A percentile compares a stretch with the other conserved stretches of the same genome.
phyloP scores from a whole-genome alignment of 441 rosid species.

The Gossypium lobatum region DNA sequence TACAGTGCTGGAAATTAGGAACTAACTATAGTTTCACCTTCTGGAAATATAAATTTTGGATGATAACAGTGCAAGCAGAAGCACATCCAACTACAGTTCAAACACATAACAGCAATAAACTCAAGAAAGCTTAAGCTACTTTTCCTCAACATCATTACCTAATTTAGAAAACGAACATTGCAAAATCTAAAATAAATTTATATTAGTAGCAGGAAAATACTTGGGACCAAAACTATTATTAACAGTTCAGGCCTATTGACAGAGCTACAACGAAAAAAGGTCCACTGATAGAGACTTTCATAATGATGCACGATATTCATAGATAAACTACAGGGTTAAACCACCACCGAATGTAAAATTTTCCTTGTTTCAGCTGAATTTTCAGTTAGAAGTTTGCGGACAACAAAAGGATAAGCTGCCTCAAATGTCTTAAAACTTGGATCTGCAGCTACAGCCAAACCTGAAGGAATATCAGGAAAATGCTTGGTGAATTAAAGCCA shows the following conservation, averaged over 20 bases:
- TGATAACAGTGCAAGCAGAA: neutral
- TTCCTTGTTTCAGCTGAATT: constrained; percentile 58
- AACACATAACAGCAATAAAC: neutral
- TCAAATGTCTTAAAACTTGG: constrained; percentile 76
- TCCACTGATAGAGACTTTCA: neutral
- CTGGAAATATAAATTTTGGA: neutral
- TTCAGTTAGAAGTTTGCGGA: constrained; percentile 71
- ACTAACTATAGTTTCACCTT: neutral
- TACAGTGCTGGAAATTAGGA: neutral
- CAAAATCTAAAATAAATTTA: neutral
- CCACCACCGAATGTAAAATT: constrained; percentile 69
- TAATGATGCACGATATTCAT: neutral
- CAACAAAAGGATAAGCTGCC: constrained; percentile 86
- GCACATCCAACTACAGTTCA: neutral
- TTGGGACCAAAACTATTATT: neutral
- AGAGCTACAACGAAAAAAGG: neutral
- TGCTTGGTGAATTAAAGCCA: constrained; percentile 6
- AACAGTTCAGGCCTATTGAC: neutral
- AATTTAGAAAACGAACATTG: neutral
- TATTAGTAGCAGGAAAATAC: neutral
- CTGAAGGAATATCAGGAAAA: constrained; percentile 36
- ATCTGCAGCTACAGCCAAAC: constrained; percentile 82
- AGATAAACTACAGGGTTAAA: neutral
- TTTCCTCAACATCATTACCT: neutral
- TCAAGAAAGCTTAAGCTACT: neutral